Conservation (phyloP, 2,329 filamentous ascomycete species). For the Teratosphaeria pseudoeucalypti region DNA sequence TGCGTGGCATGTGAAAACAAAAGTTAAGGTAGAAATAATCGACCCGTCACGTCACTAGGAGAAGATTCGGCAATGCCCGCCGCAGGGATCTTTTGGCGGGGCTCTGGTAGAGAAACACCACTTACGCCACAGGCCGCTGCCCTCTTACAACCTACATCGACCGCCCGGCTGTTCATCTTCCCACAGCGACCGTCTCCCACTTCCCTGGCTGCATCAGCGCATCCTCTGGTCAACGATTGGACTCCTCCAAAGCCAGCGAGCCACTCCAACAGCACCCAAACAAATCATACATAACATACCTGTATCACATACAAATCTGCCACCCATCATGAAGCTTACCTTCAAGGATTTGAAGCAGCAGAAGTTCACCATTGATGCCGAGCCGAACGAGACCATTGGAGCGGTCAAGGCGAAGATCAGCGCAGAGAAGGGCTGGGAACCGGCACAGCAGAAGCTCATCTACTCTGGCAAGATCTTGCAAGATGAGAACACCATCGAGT, state of each 20-base stretch:
- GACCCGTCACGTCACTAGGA: not conserved
- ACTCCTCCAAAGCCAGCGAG: not conserved
- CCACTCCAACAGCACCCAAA: not conserved
- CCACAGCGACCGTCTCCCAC: not conserved
- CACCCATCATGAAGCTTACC: constrained; percentile 52
- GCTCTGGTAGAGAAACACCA: not conserved
- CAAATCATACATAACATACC: not conserved
- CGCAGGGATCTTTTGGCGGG: not conserved
- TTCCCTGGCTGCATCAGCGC: not conserved
- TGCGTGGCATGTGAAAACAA: constrained; percentile 19
- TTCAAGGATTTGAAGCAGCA: constrained; percentile 95
- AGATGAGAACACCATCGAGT: constrained; percentile 92
- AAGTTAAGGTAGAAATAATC: not conserved
- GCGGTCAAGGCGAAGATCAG: constrained; percentile 87
- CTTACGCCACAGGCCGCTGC: not conserved
- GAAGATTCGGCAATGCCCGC: not conserved
- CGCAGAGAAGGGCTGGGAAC: constrained; percentile 88
- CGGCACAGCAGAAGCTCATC: constrained; percentile 86
- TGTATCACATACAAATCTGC: not conserved
- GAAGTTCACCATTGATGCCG: constrained; percentile 93
- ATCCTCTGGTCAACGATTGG: not conserved
- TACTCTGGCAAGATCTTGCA: constrained; percentile 98
- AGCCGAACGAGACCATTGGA: constrained; percentile 82
- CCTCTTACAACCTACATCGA: not conserved
- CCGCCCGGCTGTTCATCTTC: not conserved